Percentiles rank a stretch among this genome's conserved stretches.
phyloP scores from a whole-genome alignment of 805 yeast species.

The Starmerella geochares region DNA sequence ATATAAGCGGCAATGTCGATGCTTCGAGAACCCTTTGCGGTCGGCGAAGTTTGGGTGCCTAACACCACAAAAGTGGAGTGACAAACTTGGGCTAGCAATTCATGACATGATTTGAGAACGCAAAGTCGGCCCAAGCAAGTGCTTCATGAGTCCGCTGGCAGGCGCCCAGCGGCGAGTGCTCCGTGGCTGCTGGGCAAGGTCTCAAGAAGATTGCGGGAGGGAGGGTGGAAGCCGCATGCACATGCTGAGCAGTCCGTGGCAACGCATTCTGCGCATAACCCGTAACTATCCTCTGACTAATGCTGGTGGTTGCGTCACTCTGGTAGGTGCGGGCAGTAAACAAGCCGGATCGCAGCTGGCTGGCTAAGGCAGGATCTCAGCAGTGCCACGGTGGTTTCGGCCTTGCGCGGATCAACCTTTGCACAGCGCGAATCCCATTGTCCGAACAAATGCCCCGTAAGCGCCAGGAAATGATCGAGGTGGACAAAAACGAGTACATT shows the following conservation, averaged over 20 bases:
- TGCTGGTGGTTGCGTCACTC: not conserved
- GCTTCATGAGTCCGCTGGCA: too few species aligned
- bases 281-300: too few species aligned
- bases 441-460: slow-evolving; percentile 14
- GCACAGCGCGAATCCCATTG: slow-evolving; percentile 1
- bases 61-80: too few species aligned
- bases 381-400: not conserved
- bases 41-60: too few species aligned
- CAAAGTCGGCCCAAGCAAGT: too few species aligned
- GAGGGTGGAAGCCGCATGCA: not conserved
- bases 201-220: not conserved
- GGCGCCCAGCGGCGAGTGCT: too few species aligned
- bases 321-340: not conserved
- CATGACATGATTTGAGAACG: too few species aligned
- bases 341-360: not conserved
- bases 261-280: too few species aligned
- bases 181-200: not conserved
- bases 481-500: slow-evolving; percentile 41
- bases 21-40: slow-evolving; percentile 14
- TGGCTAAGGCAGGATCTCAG: not conserved
- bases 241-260: not conserved
- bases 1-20: slow-evolving; percentile 12
- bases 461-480: slow-evolving; percentile 25
- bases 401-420: not conserved
- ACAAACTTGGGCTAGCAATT: not conserved